These are phyloP conservation scores for Aristolochia fimbriata DNA, from an alignment of 164 flowering plant species.

Conservation along the genomic window DNA sequence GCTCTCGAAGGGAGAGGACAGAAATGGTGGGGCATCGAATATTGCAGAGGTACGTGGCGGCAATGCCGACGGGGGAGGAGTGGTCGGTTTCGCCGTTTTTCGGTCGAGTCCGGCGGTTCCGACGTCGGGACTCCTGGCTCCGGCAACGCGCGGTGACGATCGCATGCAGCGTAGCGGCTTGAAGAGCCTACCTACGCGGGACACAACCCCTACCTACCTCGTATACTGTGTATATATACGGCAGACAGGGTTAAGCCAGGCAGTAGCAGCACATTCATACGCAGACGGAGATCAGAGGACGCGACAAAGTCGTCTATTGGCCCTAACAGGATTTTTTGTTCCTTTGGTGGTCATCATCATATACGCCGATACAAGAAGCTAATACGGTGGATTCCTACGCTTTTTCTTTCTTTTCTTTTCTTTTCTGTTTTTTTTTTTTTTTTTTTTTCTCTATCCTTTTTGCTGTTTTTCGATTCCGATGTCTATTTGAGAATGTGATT, in stretches of 20 bases:
- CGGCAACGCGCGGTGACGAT: neutral
- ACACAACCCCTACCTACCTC: constrained; percentile 1
- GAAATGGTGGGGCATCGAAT: neutral
- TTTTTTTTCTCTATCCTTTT: neutral
- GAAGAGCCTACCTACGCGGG: constrained; percentile 1
- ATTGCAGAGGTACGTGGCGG: neutral
- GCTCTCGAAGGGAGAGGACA: no score
- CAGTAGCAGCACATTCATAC: constrained; percentile 3
- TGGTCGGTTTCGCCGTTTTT: neutral
- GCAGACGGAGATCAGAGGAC: constrained; percentile 6
- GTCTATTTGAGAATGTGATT: constrained; percentile 2
- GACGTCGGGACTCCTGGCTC: neutral
- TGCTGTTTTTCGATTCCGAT: neutral
- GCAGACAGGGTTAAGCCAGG: constrained; percentile 14
- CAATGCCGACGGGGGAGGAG: neutral
- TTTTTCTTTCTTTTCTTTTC: neutral
- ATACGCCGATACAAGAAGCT: neutral
- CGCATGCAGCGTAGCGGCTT: neutral
- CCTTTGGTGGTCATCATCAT: no score
- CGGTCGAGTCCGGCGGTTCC: constrained; percentile 1
- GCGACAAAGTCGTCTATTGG: constrained; percentile 4
- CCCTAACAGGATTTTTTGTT: neutral
- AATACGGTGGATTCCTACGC: constrained; percentile 5
- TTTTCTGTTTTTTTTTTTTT: neutral
- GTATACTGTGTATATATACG: constrained; percentile 8